Conservation (phyloP, 495 filamentous ascomycete species). For the Aspergillus mulundensis region DNA sequence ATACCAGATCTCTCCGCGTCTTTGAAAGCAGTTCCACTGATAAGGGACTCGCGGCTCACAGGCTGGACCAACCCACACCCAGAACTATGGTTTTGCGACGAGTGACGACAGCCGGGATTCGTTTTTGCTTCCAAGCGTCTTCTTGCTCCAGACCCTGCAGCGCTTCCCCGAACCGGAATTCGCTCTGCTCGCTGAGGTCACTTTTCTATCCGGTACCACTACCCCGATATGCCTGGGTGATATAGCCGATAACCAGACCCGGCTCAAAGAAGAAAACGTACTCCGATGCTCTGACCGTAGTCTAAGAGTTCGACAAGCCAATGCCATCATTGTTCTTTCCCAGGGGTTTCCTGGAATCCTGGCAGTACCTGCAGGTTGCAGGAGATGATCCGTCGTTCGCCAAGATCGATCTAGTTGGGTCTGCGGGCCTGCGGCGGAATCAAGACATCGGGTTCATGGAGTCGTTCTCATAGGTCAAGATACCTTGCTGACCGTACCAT, state of each 20-base stretch:
- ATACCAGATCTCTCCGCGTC: conserved; percentile 14
- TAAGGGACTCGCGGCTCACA: conserved; percentile 19
- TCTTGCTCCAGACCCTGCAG: background rate
- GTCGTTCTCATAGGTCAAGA: background rate
- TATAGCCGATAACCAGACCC: background rate
- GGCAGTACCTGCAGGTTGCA: conserved; percentile 13
- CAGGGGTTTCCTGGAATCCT: no score
- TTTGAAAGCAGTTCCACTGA: conserved; percentile 20
- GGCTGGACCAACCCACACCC: background rate
- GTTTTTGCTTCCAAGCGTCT: background rate
- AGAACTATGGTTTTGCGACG: background rate
- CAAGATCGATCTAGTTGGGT: conserved; percentile 10
- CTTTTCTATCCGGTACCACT: background rate
- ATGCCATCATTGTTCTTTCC: no score
- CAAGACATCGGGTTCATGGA: background rate
- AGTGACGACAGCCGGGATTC: background rate
- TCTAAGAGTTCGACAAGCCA: no score
- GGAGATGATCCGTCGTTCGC: conserved; percentile 3
- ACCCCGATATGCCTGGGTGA: background rate
- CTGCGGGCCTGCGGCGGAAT: background rate
- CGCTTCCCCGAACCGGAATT: background rate
- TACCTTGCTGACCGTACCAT: background rate
- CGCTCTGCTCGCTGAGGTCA: background rate
- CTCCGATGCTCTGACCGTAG: no score
- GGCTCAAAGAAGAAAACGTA: background rate